Base-by-base conservation (phyloP, 805 yeast genomes). In the Nakazawaea siamensis region DNA sequence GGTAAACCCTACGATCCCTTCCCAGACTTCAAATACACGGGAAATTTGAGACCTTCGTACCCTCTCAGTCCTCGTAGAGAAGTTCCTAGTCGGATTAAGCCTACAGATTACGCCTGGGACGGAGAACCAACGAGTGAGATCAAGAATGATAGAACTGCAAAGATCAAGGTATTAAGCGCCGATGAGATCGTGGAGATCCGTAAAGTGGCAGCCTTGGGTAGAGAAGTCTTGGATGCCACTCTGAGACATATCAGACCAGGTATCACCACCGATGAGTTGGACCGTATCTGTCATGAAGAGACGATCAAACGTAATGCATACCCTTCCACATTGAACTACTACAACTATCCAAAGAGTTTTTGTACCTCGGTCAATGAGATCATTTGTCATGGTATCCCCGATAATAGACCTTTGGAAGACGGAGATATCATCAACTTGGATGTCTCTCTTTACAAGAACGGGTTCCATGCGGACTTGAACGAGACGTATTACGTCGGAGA, bases 321-420 rank as follows among this genome's bases (percentile, higher is more conserved):
- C 55, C 98, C 98, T 14, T 85, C 96, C 10, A 95, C 98, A 3
- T 66, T 90, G 44, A 92, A 92, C 63, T 92, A 92, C 63, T 88
- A 80, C 63, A 83, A 86, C 58, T 92, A 76, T 63, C 97, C 97
- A 28, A 88, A 87, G 55, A 76, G 92, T 16, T 72, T 85, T 27
- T 92, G 98, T 60, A 86, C 95, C 1, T 86, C 96, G 2, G 80
- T 92, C 29, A 92, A 92, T 58, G 98, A 92, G 64, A 78, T 87
- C 39, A 83, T 92, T 41, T 92, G 98, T 56, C 98, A 92, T 58
- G 98, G 98, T 43, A 83, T 92, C 40, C 98, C 98, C 18, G 98
- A 92, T 59, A 71, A 83, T 61, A 72, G 88, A 37, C 78, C 77
- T 23, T 68, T 92, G 43, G 62, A 84, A 55, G 97, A 90, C 46